A percentile compares a stretch with the other conserved stretches of the same genome.
phyloP scores from a whole-genome alignment of 1,139 yeast genomes.

The Suhomyces panamericanus region DNA sequence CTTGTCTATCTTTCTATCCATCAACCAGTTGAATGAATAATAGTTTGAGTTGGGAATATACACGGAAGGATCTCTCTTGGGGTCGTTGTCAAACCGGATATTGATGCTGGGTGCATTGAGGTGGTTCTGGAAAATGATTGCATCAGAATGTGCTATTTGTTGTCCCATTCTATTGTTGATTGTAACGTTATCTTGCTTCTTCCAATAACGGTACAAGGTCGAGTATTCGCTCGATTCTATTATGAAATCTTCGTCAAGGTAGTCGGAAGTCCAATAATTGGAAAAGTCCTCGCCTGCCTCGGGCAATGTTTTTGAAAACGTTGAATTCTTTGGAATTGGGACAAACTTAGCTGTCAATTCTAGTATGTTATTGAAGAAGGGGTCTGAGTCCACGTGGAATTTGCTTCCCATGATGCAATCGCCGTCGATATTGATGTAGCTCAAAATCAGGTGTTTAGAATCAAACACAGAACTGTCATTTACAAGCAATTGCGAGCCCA shows the following conservation, averaged over 20 bases:
- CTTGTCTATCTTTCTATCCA: conserved; percentile 29
- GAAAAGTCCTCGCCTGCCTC: conserved; percentile 5
- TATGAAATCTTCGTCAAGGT: conserved; percentile 11
- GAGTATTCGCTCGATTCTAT: conserved; percentile 24
- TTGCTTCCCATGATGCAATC: conserved; percentile 43
- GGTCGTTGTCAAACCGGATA: conserved; percentile 36
- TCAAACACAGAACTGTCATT: conserved; percentile 26
- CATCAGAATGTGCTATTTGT: conserved; percentile 27
- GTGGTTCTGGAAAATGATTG: conserved; percentile 37
- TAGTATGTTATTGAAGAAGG: conserved; percentile 37
- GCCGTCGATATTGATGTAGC: conserved; percentile 43
- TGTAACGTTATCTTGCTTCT: conserved; percentile 31
- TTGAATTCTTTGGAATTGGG: conserved; percentile 34
- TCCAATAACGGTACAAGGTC: conserved; percentile 42
- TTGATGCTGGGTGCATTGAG: conserved; percentile 36
- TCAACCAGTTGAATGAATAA: conserved; percentile 38
- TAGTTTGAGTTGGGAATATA: conserved; percentile 42
- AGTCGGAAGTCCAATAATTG: conserved; percentile 2
- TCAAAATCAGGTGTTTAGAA: conserved; percentile 29
- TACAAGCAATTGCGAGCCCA: conserved; percentile 32
- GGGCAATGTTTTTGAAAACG: conserved; percentile 14
- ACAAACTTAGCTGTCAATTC: conserved; percentile 33
- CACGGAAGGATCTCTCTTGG: conserved; percentile 27
- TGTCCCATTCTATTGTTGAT: conserved; percentile 37
- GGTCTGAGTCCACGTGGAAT: conserved; percentile 40